Evolutionary conservation across 2,329 filamentous ascomycete genomes (phyloP).

Genomic region (Volutella citrinella): DNA sequence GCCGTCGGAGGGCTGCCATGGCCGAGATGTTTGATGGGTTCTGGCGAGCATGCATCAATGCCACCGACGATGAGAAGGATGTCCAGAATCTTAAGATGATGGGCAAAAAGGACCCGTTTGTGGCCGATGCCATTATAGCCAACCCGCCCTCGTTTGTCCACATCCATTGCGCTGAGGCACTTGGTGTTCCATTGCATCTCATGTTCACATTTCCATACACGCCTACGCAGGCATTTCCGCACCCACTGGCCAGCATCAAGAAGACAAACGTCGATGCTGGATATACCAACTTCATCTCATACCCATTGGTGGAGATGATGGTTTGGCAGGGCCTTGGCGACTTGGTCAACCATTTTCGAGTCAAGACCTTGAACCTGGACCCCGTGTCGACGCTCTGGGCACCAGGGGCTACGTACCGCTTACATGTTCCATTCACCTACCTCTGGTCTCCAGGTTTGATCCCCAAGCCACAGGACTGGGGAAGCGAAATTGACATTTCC

Average conservation of each 20-base stretch:
- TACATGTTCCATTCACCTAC: constrained; percentile 75
- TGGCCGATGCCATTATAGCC: constrained; percentile 79
- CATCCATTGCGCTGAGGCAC: constrained; percentile 73
- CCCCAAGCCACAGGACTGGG: constrained; percentile 67
- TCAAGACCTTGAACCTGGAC: constrained; percentile 66
- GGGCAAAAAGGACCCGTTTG: constrained; percentile 57
- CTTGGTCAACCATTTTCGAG: constrained; percentile 71
- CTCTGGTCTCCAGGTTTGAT: constrained; percentile 66
- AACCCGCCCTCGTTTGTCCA: constrained; percentile 79
- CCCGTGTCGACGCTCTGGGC: constrained; percentile 76
- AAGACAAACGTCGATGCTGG: constrained; percentile 67
- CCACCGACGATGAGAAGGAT: constrained; percentile 63
- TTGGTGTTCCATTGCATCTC: constrained; percentile 75
- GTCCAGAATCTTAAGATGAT: constrained; percentile 61
- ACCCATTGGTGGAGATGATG: constrained; percentile 79
- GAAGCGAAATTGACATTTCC: constrained; percentile 66
- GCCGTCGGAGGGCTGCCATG: constrained; percentile 65
- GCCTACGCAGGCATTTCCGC: constrained; percentile 71
- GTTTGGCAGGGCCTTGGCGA: constrained; percentile 88
- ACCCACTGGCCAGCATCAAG: constrained; percentile 74
- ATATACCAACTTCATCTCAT: constrained; percentile 78
- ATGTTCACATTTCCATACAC: constrained; percentile 90
- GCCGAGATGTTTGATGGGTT: constrained; percentile 81
- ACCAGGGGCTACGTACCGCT: constrained; percentile 66
- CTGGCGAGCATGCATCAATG: constrained; percentile 74